Evolutionary conservation across 1,284 basidiomycete genomes (phyloP).

Genomic region (Ganoderma resinaceum): DNA sequence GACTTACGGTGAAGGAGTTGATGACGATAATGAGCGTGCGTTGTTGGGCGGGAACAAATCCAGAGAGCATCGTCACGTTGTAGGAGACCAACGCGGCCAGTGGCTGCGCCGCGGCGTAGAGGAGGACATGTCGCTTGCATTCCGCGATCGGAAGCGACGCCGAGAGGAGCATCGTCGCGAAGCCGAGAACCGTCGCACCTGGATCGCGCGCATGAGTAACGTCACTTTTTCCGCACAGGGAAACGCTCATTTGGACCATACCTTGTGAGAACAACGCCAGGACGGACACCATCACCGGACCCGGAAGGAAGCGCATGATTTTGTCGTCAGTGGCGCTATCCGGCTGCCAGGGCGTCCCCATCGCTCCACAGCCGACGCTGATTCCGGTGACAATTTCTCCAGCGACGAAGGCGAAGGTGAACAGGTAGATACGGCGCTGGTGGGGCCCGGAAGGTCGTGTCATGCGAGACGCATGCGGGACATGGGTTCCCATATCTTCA

Average conservation of each 20-base stretch:
- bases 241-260: neutral
- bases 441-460: neutral
- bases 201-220: neutral
- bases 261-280: neutral
- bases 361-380: neutral
- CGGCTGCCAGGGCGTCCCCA: neutral
- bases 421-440: neutral
- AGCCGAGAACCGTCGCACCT: neutral
- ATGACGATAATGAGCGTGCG: neutral
- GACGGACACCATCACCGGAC: neutral
- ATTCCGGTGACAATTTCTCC: neutral
- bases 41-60: neutral
- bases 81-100: neutral
- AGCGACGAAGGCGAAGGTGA: neutral
- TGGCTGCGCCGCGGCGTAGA: neutral
- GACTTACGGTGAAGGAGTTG: neutral
- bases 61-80: neutral
- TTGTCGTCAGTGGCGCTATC: neutral
- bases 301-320: neutral
- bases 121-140: neutral
- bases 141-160: neutral
- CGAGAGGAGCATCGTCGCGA: neutral
- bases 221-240: neutral
- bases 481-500: neutral
- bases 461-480: neutral